Base-by-base conservation (phyloP, 345 rosid genomes). In the Aquilaria malaccensis region DNA sequence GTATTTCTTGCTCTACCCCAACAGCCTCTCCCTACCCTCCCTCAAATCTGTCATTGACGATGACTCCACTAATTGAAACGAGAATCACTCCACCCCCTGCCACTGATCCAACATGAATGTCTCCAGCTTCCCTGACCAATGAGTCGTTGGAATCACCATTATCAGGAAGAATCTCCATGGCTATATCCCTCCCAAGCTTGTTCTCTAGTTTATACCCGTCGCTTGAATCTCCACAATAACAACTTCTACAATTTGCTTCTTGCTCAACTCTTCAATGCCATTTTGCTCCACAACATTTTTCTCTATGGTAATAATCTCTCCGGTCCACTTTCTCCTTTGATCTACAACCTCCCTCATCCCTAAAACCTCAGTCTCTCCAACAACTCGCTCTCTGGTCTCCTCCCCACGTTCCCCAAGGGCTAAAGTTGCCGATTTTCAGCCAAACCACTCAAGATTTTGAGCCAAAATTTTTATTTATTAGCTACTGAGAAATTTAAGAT, bases 121-220 rank as follows among this genome's bases (percentile, higher is more conserved):
- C 60, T 58, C 97, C 30, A 88, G 75, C 5, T 64, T 60, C 59
- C 61, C 89, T 0, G 81, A 63, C 68, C 79, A 84, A 0, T 87
- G 96, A 33, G 97, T 95, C 59, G 91, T 91, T 15, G 93, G 93
- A 13, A 75, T 95, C 63, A 67, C 89, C 3, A 50, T 88, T 52
- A 53, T 97, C 67, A 95, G 83, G 0, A 81, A 83, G 71, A 67
- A 60, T 57, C 88, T 95, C 60, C 84, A 84, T 4, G 97, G 99
- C 1, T 90, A 95, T 30, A 86, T 91, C 32, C 99, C 99, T 2
- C 88, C 97, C 1, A 97, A 95, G 85, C 86, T 95, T 0, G 97
- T 0, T 83, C 79, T 0, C 72, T 95, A 6, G 22, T 79, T 11
- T 88, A 75, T 62, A 96, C 90, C 71, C 90, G 99, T 33, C 85